Base-by-base conservation (phyloP, 2,329 filamentous ascomycete genomes). In the Monosporascus sp. region DNA sequence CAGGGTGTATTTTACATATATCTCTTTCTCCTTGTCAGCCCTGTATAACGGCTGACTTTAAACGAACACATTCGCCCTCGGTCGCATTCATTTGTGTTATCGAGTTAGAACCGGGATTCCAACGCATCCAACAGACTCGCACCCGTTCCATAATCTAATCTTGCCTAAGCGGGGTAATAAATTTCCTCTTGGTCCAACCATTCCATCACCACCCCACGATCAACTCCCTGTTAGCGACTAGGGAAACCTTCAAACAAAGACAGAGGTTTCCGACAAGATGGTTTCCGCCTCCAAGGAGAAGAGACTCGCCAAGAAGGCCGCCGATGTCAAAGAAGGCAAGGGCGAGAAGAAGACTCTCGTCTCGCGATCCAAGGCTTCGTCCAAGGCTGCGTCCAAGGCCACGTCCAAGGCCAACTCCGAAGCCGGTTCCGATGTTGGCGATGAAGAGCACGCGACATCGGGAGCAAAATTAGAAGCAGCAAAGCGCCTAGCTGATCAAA, bases 401-500 rank as follows among this genome's bases (percentile, higher is more conserved):
- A 83, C 78, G 54, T 84, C 82, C 54, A 86, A 87, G 72, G 80
- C 85, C 49, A 83, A 80, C 41, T 88, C 86, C 11, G 81, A 85
- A 51, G 83, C 87, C 66, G 88, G 87, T 65, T 87, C 93, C 62
- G 87, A 87, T 58, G 73, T 70, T 63, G 74, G 87, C 60, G 86
- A 91, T 65, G 87, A 88, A 51, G 80, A 82, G 64, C 82, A 87
- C 59, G 87, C 87, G 55, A 90, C 86, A 62, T 79, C 84, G 55
- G 81, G 79, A 64, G 83, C 86, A 63, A 90, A 93, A 78, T 75
- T 87, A 72, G 85, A 88, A 62, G 87, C 88, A 69, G 86, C 97
- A 60, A 88, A 91, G 78, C 91, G 91, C 71, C 82, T 99, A 62
- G 86, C 89, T 45, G 81, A 92, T 51, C 95, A 99, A 78, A 88